Evolutionary conservation across 2,329 filamentous ascomycete species (phyloP).

Genomic region (Aspergillus fumigatus): DNA sequence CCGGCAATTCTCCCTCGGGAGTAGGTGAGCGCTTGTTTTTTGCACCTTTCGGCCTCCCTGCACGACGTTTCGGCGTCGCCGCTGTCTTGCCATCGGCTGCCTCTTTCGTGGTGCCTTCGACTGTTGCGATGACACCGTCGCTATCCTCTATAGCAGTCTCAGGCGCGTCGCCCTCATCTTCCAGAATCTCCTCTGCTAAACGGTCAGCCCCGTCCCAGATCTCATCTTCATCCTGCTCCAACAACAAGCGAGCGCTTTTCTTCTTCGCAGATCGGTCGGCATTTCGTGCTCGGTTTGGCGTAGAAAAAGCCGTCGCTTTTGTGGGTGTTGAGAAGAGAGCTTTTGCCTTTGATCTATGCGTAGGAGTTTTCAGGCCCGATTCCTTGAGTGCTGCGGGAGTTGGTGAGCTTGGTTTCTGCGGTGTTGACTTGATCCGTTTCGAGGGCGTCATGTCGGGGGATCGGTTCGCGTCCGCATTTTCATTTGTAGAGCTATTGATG

Average conservation of each 20-base stretch:
- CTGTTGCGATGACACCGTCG: constrained; percentile 23
- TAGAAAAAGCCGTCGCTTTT: constrained; percentile 35
- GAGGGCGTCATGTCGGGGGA: constrained; percentile 22
- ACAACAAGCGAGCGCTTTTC: constrained; percentile 74
- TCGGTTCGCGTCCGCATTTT: constrained; percentile 19
- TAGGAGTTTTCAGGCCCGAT: constrained; percentile 35
- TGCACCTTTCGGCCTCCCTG: constrained; percentile 53
- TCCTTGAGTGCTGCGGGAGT: constrained; percentile 29
- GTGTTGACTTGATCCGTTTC: constrained; percentile 26
- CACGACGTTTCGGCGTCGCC: constrained; percentile 52
- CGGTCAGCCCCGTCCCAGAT: constrained; percentile 61
- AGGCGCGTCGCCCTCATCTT: constrained; percentile 36
- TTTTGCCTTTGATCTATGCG: constrained; percentile 33
- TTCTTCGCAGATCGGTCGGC: constrained; percentile 80
- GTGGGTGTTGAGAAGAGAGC: constrained; percentile 40
- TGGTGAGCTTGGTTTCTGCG: constrained; percentile 26
- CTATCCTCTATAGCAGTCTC: constrained; percentile 19
- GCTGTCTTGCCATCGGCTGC: constrained; percentile 40
- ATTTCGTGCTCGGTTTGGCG: constrained; percentile 62
- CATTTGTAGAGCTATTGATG: constrained; percentile 25
- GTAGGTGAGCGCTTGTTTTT: constrained; percentile 66
- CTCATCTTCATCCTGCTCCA: constrained; percentile 68
- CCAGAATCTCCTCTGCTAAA: constrained; percentile 65
- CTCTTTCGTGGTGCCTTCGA: constrained; percentile 31
- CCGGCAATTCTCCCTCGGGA: constrained; percentile 73